A percentile compares a stretch with the other conserved stretches of the same genome.
phyloP scores from a whole-genome alignment of 1,284 basidiomycete species.

The Pseudozyma tsukubaensis region DNA sequence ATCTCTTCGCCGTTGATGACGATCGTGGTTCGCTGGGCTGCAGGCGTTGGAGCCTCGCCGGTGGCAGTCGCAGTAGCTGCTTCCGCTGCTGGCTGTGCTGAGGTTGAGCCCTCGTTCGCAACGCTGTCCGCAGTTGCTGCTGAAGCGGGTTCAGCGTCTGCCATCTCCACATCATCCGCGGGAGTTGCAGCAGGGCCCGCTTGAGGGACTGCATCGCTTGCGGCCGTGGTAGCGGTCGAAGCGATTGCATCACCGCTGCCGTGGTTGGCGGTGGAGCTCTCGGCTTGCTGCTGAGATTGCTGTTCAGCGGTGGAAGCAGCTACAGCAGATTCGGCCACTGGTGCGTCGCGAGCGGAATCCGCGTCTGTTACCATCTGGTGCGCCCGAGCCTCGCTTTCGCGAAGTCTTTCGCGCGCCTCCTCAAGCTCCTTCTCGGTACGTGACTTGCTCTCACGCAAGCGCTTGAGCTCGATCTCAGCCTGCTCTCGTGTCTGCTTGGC shows the following conservation, averaged over 20 bases:
- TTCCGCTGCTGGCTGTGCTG: conserved; percentile 11
- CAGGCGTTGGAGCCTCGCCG: conserved; percentile 7
- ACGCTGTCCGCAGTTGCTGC: conserved; percentile 4
- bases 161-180: conserved; percentile 61
- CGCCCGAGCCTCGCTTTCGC: conserved; percentile 62
- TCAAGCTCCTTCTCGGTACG: conserved; percentile 59
- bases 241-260: not conserved
- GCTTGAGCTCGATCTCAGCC: conserved; percentile 48
- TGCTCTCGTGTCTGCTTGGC: conserved; percentile 69
- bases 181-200: conserved; percentile 6
- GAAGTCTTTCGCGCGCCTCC: conserved; percentile 55
- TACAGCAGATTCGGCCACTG: conserved; percentile 61
- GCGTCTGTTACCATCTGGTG: conserved; percentile 58
- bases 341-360: conserved; percentile 58
- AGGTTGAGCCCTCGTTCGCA: conserved; percentile 11
- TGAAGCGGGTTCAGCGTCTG: conserved; percentile 32
- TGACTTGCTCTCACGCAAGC: conserved; percentile 39
- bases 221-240: not conserved
- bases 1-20: conserved; percentile 88
- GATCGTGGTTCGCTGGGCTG: conserved; percentile 46
- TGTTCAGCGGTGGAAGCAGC: conserved; percentile 43
- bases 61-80: conserved; percentile 5
- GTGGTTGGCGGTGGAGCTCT: not conserved
- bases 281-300: conserved; percentile 5
- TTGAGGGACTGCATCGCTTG: conserved; percentile 34